Evolutionary conservation across 2,329 filamentous ascomycete species (phyloP).

Genomic region (Colletotrichum nymphaeae): DNA sequence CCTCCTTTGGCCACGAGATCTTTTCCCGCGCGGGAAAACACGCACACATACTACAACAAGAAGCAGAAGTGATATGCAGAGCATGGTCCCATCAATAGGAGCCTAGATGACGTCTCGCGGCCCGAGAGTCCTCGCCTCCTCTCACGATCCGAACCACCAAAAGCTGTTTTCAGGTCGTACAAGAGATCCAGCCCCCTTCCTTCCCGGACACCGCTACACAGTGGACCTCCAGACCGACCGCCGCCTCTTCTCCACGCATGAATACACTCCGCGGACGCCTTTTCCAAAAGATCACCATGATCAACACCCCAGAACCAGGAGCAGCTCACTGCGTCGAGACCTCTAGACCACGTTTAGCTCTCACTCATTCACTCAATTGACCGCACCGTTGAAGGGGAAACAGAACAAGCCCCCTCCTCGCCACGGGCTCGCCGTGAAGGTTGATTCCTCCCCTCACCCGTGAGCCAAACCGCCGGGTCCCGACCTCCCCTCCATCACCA

Average conservation of each 20-base stretch:
- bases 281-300: neutral
- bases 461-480: slow-evolving; percentile 4
- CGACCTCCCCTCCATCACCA: neutral
- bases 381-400: neutral
- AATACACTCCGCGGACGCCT: neutral
- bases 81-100: neutral
- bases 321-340: neutral
- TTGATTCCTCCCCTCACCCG: neutral
- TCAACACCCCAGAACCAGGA: neutral
- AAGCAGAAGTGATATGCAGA: neutral
- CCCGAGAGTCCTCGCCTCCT: neutral
- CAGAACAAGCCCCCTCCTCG: neutral
- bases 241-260: too few species aligned
- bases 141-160: slow-evolving; percentile 3
- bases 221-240: neutral
- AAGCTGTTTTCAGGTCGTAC: neutral
- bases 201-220: neutral
- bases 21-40: neutral
- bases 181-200: neutral
- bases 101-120: neutral
- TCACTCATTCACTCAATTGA: neutral
- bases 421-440: neutral
- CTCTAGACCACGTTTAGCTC: slow-evolving; percentile 5
- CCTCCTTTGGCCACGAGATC: neutral
- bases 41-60: neutral